phyloP scores from a whole-genome alignment of 768 basidiomycete species.

The Candolleomyces eurysporus region DNA sequence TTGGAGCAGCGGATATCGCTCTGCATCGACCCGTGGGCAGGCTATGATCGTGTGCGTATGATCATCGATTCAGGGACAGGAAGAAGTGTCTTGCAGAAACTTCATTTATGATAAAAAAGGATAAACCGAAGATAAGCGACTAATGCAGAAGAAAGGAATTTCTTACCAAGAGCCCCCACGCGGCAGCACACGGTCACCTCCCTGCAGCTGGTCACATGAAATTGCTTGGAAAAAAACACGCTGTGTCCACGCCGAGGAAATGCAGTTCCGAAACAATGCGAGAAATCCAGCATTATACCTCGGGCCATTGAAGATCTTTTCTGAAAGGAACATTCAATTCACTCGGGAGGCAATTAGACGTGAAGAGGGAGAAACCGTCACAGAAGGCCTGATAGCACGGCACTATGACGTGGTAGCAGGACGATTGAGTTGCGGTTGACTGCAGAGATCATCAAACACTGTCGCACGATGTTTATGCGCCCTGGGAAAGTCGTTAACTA shows the following conservation, averaged over 20 bases:
- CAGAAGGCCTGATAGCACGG: background rate
- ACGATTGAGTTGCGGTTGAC: background rate
- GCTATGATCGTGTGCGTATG: too few relatives aligned
- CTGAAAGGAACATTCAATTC: background rate
- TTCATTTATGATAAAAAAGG: constrained; percentile 3
- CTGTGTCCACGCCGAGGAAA: too few relatives aligned
- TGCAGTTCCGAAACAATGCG: background rate
- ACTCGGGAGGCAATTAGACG: background rate
- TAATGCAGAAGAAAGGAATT: background rate
- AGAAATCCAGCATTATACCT: background rate
- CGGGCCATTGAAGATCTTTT: background rate
- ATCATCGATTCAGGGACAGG: background rate
- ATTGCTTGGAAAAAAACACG: too few relatives aligned
- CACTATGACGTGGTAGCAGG: background rate
- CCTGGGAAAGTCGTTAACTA: too few relatives aligned
- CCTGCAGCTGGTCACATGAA: background rate
- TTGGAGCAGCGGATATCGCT: too few relatives aligned
- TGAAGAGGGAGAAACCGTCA: constrained; percentile 1
- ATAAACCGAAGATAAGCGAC: constrained; percentile 3
- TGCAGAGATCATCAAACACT: background rate
- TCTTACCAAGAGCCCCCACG: background rate
- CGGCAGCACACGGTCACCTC: background rate
- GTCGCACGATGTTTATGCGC: background rate
- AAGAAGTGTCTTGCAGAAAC: background rate
- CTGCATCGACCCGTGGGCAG: too few relatives aligned